These are phyloP conservation scores for Epichloe festucae DNA, from an alignment of 2,329 filamentous ascomycete genomes.

Conservation along the genomic window DNA sequence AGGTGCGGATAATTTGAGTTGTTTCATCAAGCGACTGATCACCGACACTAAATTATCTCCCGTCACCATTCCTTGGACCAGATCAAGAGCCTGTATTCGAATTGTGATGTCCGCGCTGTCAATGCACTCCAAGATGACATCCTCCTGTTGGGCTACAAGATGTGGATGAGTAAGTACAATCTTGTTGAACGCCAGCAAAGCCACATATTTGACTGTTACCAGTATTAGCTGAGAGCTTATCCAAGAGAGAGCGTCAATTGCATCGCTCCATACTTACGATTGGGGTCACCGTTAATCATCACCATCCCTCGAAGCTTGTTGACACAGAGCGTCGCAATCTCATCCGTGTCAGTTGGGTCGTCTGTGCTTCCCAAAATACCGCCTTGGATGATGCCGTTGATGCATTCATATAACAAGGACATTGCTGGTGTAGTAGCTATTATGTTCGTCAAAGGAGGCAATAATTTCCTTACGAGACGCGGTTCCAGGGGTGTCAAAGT, in stretches of 20 bases:
- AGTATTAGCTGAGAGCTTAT: conserved; percentile 1
- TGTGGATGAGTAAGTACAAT: conserved; percentile 81
- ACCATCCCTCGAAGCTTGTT: conserved; percentile 91
- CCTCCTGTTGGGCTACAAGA: conserved; percentile 82
- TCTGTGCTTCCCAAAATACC: conserved; percentile 79
- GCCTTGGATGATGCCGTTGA: conserved; percentile 95
- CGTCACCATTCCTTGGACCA: conserved; percentile 89
- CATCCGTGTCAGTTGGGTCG: conserved; percentile 69
- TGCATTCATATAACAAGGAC: conserved; percentile 97
- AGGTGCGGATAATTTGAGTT: conserved; percentile 58
- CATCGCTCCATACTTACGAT: conserved; percentile 46
- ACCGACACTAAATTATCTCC: conserved; percentile 73
- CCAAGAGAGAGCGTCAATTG: background rate
- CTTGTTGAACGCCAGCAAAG: conserved; percentile 86
- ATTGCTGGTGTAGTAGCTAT: conserved; percentile 93
- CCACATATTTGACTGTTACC: conserved; percentile 80
- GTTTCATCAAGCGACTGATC: conserved; percentile 75
- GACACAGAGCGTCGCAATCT: conserved; percentile 85
- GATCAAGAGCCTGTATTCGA: conserved; percentile 77
- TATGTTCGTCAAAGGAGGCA: conserved; percentile 81
- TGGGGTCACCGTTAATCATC: conserved; percentile 83
- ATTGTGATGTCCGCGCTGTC: conserved; percentile 95
- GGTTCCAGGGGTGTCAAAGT: conserved; percentile 88
- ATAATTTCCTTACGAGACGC: conserved; percentile 75
- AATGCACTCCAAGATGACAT: conserved; percentile 92